Evolutionary conservation across 768 basidiomycete species (phyloP).

Genomic region (Tylopilus subfusipes): DNA sequence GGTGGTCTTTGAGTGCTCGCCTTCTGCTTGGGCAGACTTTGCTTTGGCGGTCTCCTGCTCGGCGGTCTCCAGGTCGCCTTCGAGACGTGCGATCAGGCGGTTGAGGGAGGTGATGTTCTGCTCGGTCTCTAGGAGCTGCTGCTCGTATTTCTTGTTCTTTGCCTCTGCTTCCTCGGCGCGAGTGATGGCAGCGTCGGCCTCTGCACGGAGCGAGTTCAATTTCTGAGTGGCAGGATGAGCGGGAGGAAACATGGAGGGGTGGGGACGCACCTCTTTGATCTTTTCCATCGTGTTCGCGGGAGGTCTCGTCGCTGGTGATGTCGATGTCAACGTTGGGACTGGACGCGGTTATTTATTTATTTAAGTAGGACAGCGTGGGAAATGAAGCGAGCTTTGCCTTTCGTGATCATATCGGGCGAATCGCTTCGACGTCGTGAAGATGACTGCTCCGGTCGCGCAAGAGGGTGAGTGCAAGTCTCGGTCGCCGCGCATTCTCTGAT

Average conservation of each 20-base stretch:
- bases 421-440: slow-evolving; percentile 21
- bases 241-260: background rate
- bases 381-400: slow-evolving; percentile 23
- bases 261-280: slow-evolving; percentile 40
- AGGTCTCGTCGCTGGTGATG: slow-evolving; percentile 6
- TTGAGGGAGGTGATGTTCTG: slow-evolving; percentile 81
- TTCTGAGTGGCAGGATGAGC: slow-evolving; percentile 42
- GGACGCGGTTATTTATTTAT: too few relatives aligned
- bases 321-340: slow-evolving; percentile 16
- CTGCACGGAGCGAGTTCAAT: slow-evolving; percentile 71
- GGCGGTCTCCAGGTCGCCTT: slow-evolving; percentile 64
- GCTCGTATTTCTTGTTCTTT: slow-evolving; percentile 76
- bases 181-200: slow-evolving; percentile 75
- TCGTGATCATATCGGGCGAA: slow-evolving; percentile 29
- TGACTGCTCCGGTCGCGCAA: slow-evolving; percentile 73
- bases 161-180: slow-evolving; percentile 88
- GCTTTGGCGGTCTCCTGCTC: slow-evolving; percentile 63
- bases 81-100: slow-evolving; percentile 63
- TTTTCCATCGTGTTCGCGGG: slow-evolving; percentile 39
- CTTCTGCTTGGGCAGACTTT: slow-evolving; percentile 64
- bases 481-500: background rate
- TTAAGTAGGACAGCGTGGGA: slow-evolving; percentile 37
- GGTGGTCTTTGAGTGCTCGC: slow-evolving; percentile 64
- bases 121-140: slow-evolving; percentile 71
- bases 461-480: slow-evolving; percentile 55